These are phyloP conservation scores for Gracilaria vermiculophylla DNA, from an alignment of 23 red algal genomes.

Conservation along the genomic window DNA sequence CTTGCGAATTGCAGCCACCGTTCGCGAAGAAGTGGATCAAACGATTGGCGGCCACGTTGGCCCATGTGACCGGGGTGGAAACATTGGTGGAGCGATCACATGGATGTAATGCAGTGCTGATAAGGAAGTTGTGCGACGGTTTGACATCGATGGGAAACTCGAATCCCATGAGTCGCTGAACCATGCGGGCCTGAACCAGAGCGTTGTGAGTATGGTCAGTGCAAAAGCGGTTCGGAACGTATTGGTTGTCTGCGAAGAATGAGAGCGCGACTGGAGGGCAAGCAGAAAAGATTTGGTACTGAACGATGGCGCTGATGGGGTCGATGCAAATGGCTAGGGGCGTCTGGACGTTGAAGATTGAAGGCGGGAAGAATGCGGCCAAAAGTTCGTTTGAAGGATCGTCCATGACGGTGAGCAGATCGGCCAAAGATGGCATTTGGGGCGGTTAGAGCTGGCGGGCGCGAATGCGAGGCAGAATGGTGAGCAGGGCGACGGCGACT, in stretches of 20 bases:
- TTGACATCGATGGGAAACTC: constrained; percentile 25
- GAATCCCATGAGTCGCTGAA: neutral
- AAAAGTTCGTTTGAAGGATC: constrained; percentile 3
- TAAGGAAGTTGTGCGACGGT: neutral
- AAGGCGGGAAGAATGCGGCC: constrained; percentile 14
- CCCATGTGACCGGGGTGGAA: constrained; percentile 17
- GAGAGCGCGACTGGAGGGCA: constrained; percentile 19
- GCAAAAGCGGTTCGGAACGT: neutral
- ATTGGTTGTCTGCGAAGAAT: constrained; percentile 4
- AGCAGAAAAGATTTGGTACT: constrained; percentile 21
- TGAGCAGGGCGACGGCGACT: neutral
- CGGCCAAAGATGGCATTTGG: neutral
- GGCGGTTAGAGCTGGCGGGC: neutral
- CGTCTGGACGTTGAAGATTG: constrained; percentile 8
- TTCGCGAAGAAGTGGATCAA: constrained; percentile 17
- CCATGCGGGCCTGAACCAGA: constrained; percentile 10
- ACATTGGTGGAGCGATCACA: constrained; percentile 1
- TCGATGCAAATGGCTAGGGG: neutral
- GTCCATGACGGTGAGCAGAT: neutral
- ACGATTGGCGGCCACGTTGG: constrained; percentile 15
- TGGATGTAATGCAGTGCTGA: neutral
- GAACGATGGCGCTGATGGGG: neutral
- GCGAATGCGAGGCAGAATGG: neutral
- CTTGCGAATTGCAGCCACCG: constrained; percentile 55
- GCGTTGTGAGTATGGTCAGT: neutral